phyloP scores from a whole-genome alignment of 805 yeast genomes.

The Saccharomycopsis schoenii region DNA sequence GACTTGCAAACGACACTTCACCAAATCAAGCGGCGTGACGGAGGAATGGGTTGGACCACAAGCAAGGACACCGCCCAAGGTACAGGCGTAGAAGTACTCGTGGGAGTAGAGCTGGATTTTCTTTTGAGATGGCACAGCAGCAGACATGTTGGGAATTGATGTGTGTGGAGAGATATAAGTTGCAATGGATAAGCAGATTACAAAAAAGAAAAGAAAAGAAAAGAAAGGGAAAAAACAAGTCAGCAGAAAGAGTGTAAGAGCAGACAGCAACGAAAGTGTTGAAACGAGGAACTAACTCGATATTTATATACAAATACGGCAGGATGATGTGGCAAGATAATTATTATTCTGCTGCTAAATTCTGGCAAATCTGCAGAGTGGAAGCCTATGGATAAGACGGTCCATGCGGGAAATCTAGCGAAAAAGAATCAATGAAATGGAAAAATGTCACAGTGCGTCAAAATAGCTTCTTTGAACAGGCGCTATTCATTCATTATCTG shows the following conservation, averaged over 20 bases:
- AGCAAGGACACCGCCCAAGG: conserved; percentile 66
- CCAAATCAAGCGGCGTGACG: conserved; percentile 87
- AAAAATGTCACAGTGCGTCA: not conserved
- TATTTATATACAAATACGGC: not conserved
- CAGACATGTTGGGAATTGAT: conserved; percentile 4
- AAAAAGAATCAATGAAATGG: not conserved
- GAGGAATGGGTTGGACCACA: conserved; percentile 96
- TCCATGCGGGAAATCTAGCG: conserved; percentile 1
- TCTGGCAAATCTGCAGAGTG: not conserved
- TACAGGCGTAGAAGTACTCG: conserved; percentile 64
- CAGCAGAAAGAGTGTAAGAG: not conserved
- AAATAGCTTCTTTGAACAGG: no score
- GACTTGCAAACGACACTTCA: conserved; percentile 90
- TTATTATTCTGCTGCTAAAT: not conserved
- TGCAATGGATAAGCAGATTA: not conserved
- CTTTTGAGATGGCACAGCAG: conserved; percentile 14
- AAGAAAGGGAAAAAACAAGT: not conserved
- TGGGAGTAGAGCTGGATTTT: conserved; percentile 45
- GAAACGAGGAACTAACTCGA: not conserved
- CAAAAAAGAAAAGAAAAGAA: not conserved
- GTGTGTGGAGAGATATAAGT: not conserved
- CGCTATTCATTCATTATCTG: not conserved
- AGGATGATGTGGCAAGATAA: not conserved
- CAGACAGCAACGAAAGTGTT: not conserved
- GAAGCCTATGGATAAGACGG: not conserved